These are phyloP conservation scores for Dalechampia spathulata DNA, from an alignment of 441 rosid genomes.

Conservation along the genomic window DNA sequence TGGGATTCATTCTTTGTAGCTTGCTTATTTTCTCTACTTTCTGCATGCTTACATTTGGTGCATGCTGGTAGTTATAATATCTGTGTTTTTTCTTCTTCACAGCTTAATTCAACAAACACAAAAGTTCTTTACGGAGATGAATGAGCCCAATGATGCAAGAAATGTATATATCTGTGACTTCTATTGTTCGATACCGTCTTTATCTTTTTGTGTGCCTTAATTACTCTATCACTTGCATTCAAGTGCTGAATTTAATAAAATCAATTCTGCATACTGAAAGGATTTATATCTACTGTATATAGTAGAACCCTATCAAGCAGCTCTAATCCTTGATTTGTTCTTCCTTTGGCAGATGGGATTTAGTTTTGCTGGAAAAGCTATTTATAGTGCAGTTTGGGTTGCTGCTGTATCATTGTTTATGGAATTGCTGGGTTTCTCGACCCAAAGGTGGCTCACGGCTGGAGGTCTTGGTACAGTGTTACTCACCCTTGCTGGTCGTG, in stretches of 20 bases:
- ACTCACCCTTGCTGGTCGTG: slow-evolving; percentile 97
- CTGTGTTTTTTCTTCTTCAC: slow-evolving; percentile 28
- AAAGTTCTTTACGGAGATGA: slow-evolving; percentile 52
- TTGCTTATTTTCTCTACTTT: not conserved
- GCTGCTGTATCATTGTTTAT: slow-evolving; percentile 83
- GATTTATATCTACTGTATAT: not conserved
- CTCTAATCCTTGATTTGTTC: not conserved
- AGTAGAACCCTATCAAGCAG: not conserved
- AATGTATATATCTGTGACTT: slow-evolving; percentile 45
- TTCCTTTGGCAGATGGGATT: slow-evolving; percentile 71
- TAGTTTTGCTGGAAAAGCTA: slow-evolving; percentile 78
- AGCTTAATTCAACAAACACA: slow-evolving; percentile 79
- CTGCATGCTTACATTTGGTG: too few relatives aligned
- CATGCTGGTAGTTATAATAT: too few relatives aligned
- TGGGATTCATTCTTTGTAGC: not conserved
- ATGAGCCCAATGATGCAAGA: slow-evolving; percentile 65
- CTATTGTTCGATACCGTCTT: not conserved
- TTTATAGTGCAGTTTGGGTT: slow-evolving; percentile 83
- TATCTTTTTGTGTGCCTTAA: slow-evolving; percentile 6
- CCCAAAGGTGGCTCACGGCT: slow-evolving; percentile 94
- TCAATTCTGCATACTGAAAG: not conserved
- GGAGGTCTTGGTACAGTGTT: slow-evolving; percentile 98
- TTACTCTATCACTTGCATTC: not conserved
- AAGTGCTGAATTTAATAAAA: not conserved
- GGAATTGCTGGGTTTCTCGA: slow-evolving; percentile 93